These are phyloP conservation scores for Diophrys sp. DNA, from an alignment of 73 alveolate genomes.

Conservation along the genomic window DNA sequence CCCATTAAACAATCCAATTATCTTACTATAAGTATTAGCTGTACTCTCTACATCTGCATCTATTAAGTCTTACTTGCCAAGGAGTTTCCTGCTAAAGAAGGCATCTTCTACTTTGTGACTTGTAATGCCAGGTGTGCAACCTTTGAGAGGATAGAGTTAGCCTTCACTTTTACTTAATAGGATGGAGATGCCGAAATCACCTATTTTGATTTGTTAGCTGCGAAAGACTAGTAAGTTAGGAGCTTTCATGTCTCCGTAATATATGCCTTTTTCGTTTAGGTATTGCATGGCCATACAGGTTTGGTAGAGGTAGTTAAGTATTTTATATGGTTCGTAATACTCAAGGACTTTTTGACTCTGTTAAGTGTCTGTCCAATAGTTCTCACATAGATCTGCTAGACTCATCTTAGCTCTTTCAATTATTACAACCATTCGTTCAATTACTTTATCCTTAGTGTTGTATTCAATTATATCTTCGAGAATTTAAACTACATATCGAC, in stretches of 20 bases:
- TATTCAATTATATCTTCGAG: slow-evolving; percentile 34
- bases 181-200: slow-evolving; percentile 35
- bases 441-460: slow-evolving; percentile 11
- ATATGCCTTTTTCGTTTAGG: slow-evolving; percentile 10
- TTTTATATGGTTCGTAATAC: slow-evolving; percentile 21
- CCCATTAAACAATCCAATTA: background rate
- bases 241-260: slow-evolving; percentile 43
- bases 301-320: slow-evolving; percentile 16
- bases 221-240: slow-evolving; percentile 26
- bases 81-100: background rate
- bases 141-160: background rate
- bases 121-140: background rate
- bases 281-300: slow-evolving; percentile 20
- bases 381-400: background rate
- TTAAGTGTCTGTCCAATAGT: slow-evolving; percentile 14
- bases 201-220: slow-evolving; percentile 28
- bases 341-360: slow-evolving; percentile 4
- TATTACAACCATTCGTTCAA: slow-evolving; percentile 21
- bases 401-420: slow-evolving; percentile 32
- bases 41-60: background rate
- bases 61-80: background rate
- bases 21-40: background rate
- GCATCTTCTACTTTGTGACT: background rate
- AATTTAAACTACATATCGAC: slow-evolving; percentile 5
- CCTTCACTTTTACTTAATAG: background rate